A percentile compares a stretch with the other conserved stretches of the same genome.
phyloP scores from a whole-genome alignment of 305 asterid genomes.

The Stenogyne calaminthoides region DNA sequence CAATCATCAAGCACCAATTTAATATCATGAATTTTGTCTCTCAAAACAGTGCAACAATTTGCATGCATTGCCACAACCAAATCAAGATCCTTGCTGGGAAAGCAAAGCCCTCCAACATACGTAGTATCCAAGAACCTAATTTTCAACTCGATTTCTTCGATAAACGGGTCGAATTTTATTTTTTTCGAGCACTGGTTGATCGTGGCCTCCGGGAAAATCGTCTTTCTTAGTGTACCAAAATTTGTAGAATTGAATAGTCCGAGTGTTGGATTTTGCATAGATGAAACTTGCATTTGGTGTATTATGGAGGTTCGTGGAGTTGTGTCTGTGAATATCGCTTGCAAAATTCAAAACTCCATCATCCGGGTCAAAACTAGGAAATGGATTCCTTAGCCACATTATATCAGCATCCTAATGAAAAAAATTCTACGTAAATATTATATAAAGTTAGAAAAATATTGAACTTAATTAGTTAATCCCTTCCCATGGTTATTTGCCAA shows the following conservation, averaged over 20 bases:
- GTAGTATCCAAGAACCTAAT: background rate
- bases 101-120: background rate
- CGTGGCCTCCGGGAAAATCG: background rate
- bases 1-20: conserved; percentile 38
- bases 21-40: conserved; percentile 38
- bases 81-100: background rate
- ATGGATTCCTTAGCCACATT: background rate
- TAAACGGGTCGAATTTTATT: background rate
- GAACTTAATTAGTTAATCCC: background rate
- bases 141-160: background rate
- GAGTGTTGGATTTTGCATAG: background rate
- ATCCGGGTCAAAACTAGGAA: background rate
- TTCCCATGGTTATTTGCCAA: background rate
- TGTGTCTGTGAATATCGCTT: background rate
- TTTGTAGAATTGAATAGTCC: background rate
- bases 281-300: background rate
- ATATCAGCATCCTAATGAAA: background rate
- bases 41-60: conserved; percentile 38
- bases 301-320: background rate
- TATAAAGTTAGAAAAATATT: background rate
- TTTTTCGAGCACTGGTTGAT: background rate
- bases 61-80: background rate
- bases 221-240: background rate
- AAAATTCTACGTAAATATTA: background rate
- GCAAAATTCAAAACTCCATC: background rate